Evolutionary conservation across 805 yeast species (phyloP).

Genomic region (Metschnikowia noctiluminum): DNA sequence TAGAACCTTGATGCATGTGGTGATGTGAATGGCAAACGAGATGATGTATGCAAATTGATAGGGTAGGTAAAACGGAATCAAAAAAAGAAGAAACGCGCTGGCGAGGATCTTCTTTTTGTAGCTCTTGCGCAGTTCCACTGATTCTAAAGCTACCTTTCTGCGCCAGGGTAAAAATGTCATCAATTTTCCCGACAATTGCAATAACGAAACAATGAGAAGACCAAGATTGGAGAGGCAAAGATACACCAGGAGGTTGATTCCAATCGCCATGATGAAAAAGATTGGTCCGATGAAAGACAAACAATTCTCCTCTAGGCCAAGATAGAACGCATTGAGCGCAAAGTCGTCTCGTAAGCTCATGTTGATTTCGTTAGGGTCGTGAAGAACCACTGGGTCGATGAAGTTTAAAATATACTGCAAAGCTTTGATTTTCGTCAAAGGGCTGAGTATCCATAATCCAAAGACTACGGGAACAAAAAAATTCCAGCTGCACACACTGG

Average conservation of each 20-base stretch:
- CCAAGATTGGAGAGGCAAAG: slow-evolving; percentile 18
- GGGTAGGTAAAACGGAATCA: slow-evolving; percentile 65
- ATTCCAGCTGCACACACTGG: slow-evolving; percentile 19
- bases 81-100: slow-evolving; percentile 34
- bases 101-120: slow-evolving; percentile 25
- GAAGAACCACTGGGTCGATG: slow-evolving; percentile 54
- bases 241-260: slow-evolving; percentile 40
- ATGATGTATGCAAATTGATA: slow-evolving; percentile 75
- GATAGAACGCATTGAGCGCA: slow-evolving; percentile 53
- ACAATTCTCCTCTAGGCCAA: slow-evolving; percentile 61
- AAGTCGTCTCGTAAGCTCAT: slow-evolving; percentile 33
- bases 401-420: slow-evolving; percentile 39
- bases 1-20: slow-evolving; percentile 43
- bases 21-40: slow-evolving; percentile 54
- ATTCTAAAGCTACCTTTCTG: neutral
- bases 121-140: neutral
- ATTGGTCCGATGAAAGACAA: slow-evolving; percentile 60
- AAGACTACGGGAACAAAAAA: slow-evolving; percentile 21
- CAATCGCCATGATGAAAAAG: slow-evolving; percentile 45
- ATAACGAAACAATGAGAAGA: slow-evolving; percentile 1
- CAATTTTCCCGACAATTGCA: neutral
- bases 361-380: slow-evolving; percentile 43
- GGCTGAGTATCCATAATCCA: slow-evolving; percentile 36
- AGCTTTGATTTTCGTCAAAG: slow-evolving; percentile 28
- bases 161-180: neutral